Evolutionary conservation across 495 filamentous ascomycete genomes (phyloP), one percentile per base, ranked within the genome.

Genomic region (Aspergillus indologenus): DNA sequence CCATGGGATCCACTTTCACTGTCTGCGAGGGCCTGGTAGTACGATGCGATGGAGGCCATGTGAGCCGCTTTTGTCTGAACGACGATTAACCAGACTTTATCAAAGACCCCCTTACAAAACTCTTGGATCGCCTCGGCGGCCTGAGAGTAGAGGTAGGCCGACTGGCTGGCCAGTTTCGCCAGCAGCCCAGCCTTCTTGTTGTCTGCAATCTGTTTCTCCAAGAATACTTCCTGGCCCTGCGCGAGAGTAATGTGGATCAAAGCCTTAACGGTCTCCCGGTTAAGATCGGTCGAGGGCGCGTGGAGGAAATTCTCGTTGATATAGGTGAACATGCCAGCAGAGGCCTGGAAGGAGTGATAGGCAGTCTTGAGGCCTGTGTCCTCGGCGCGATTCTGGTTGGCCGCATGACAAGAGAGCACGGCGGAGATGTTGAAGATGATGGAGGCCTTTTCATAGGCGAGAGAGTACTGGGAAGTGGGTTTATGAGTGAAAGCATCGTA

Each of bases 351-450:
- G 20, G 94, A 98, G 73, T 98, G 93, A 68, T 96, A 98, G 3
- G 94, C 90, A 17, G 91, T 94, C 75, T 98, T 98, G 61, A 98
- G 83, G 23, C 95, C 93, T 19, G 87, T 79, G 59, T 98, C 95
- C 66, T 98, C 92, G 58, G 87, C 89, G 20, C 95, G 87, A 59
- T 92, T 90, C 71, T 98, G 94, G 70, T 91, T 81, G 56, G 94
- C 94, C 49, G 92, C 94, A 79, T 98, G 92, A 66, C 93, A 96
- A 19, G 92, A 98, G 18, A 98, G 80, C 8, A 98, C 92, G 59
- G 94, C 95, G 20, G 94, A 96, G 68, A 98, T 98, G 73, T 98
- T 98, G 84, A 98, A 98, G 65, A 98, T 96, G 70, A 98, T 96
- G 56, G 95, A 98, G 19, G 94, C 94, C 73, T 98, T 98, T 73